Base-by-base conservation (phyloP, 2,329 filamentous ascomycete genomes). In the Alternaria viburni region DNA sequence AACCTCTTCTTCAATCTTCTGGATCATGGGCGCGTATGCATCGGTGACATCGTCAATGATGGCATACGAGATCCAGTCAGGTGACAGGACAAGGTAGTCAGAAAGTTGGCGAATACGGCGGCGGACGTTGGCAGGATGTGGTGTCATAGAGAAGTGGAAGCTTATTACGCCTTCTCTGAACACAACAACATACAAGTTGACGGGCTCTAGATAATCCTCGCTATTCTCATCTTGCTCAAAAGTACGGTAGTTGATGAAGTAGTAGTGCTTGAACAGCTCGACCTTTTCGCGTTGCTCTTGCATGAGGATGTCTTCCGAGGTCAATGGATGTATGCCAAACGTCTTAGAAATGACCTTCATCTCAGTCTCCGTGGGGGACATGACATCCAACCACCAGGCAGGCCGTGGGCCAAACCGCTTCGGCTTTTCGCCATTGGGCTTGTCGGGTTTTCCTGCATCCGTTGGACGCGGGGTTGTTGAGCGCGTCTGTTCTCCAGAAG, bases 31-130 rank as follows among this genome's bases (percentile, higher is more conserved):
- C 6, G 91, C 92, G 75, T 97, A 99, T 3, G 93, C 94, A 79
- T 99, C 96, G 6, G 96, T 99, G 72, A 99, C 97, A 77, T 99
- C 96, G 81, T 99, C 96, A 67, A 98, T 97, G 69, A 97, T 91
- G 51, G 94, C 96, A 76, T 99, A 99, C 8, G 93, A 97, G 71
- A 99, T 97, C 96, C 96, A 99, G 79, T 99, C 96, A 0, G 95
- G 93, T 50, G 92, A 95, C 12, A 98, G 85, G 46, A 97, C 92
- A 72, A 98, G 87, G 79, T 97, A 99, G 79, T 99, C 96, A 68
- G 92, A 92, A 50, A 99, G 83, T 79, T 99, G 96, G 11, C 96
- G 91, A 74, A 99, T 95, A 32, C 96, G 90, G 49, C 96, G 89
- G 21, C 96, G 92, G 23, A 99, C 96, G 71, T 99, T 99, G 75